A percentile compares a stretch with the other conserved stretches of the same genome.
These are phyloP conservation scores for Malus sieversii DNA, from an alignment of 306 rosid genomes.

Conservation along the genomic window DNA sequence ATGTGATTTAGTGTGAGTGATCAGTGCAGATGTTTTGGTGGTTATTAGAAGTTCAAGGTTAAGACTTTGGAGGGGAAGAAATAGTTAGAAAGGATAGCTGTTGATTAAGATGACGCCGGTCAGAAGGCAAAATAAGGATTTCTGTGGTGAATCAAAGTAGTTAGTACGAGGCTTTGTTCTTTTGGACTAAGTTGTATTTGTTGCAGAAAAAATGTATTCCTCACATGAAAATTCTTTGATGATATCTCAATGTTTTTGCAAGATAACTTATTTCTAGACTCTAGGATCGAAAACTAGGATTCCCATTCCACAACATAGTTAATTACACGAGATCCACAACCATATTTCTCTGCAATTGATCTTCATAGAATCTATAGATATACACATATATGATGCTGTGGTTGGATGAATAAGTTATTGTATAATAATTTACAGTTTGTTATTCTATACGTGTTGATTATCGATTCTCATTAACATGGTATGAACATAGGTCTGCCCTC, in stretches of 20 bases:
- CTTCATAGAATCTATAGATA: not conserved
- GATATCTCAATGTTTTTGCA: not conserved
- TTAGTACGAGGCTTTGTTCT: not conserved
- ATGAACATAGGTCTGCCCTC: not conserved
- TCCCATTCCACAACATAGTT: not conserved
- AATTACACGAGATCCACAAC: not conserved
- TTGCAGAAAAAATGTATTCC: not conserved
- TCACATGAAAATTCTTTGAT: not conserved
- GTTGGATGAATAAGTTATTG: not conserved
- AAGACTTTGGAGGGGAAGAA: not conserved
- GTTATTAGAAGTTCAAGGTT: not conserved
- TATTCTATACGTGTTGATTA: not conserved
- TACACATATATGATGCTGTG: not conserved
- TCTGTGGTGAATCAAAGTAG: not conserved
- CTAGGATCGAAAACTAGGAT: not conserved
- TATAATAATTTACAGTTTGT: not conserved
- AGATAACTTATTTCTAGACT: not conserved
- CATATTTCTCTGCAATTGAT: not conserved
- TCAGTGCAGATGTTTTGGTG: not conserved
- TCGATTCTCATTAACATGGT: not conserved
- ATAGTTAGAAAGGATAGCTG: not conserved
- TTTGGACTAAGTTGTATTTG: not conserved
- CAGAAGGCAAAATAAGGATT: not conserved
- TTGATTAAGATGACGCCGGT: not conserved
- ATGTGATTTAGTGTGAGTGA: not conserved